Base-by-base conservation (phyloP, 2,329 filamentous ascomycete species). In the Coniochaeta sp. region DNA sequence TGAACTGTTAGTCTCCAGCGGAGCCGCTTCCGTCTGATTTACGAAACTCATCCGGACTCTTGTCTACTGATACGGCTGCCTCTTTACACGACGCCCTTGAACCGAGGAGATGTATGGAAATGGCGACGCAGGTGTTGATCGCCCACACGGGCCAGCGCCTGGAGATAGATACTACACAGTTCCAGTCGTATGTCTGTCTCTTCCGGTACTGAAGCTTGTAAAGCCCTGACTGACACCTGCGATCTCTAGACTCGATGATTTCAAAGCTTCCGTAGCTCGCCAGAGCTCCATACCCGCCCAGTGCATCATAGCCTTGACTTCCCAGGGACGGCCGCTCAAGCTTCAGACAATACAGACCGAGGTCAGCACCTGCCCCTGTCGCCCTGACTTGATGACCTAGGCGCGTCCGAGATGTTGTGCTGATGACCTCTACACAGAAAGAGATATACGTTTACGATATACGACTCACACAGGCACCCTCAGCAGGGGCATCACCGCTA, bases 371-470 rank as follows among this genome's bases (percentile, higher is more conserved):
- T 26, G 18, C 38, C 18, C 20, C 20, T 24, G 5, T 32, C 31
- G 48, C 47, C 53, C 52, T 14, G 3, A 22, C 46, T 22, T 42
- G 22, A 22, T 22, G 38, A 14, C 20, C 20, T 2, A 42, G 38
- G 26, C 13, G 14, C 18, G 4, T 42, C 18, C 7, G n/a, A 42
- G 3, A 10, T 6, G 5, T 3, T 14, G 6, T n/a, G 31, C 49
- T 57, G 27, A 56, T 53, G 51, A 38, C 56, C 27, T 22, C 24
- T 5, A 22, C 28, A 26, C 59, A 95, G 86, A 88, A 83, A 58
- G 91, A 97, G 66, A 84, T 99, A 52, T 97, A 88, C 66, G 82
- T 97, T 50, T 99, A 95, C 70, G 91, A 96, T 68, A 87, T 91
- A 56, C 83, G 85, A 59, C 82, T 86, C 61, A 83, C 86, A 57